Evolutionary conservation across 768 basidiomycete species (phyloP), one percentile per base, ranked within the genome.

Genomic region (Crucibulum laeve): DNA sequence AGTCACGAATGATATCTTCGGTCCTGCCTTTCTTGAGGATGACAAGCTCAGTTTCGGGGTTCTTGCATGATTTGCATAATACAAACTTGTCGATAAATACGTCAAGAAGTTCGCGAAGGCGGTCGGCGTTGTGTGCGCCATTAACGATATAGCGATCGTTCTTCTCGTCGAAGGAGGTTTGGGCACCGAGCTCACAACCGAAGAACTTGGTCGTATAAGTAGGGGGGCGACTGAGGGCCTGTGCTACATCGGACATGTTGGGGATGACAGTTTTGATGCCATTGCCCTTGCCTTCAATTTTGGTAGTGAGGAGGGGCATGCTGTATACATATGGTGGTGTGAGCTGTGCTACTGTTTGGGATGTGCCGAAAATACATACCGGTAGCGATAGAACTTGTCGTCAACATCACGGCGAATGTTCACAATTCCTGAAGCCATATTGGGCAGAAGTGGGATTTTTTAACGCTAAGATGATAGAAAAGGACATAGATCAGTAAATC

Each of bases 241-340:
- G 86, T 38, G 95, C 91, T 52, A 99, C 87, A 65, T 98, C 96
- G 47, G 91, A 81, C 92, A 99, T 97, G 70, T 99, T 99, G 15
- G 94, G 94, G 42, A 97, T 70, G 59, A 99, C 94, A 36, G 96
- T 99, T 74, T 99, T 99, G 70, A 99, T 98, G 57, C 96, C 96
- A 63, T 99, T 99, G 48, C 96, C 96, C 67, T 93, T 94, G 57
- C 96, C 96, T 70, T 99, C 96, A 25, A 98, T 93, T 74, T 98
- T 98, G 50, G 88, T 95, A 51, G 80, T 77, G 49, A 99, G 80
- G 46, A 93, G 62, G 44, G 96, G 96, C 96, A 99, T 99, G 52
- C 91, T 94, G 34, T 11, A 49, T 11, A 21, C 42, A 14, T 42
- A 32, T 19, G 28, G 34, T 53, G 56, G 42, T 35, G 45, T 36